Evolutionary conservation across 345 rosid genomes (phyloP).

Genomic region (Brassica napus): DNA sequence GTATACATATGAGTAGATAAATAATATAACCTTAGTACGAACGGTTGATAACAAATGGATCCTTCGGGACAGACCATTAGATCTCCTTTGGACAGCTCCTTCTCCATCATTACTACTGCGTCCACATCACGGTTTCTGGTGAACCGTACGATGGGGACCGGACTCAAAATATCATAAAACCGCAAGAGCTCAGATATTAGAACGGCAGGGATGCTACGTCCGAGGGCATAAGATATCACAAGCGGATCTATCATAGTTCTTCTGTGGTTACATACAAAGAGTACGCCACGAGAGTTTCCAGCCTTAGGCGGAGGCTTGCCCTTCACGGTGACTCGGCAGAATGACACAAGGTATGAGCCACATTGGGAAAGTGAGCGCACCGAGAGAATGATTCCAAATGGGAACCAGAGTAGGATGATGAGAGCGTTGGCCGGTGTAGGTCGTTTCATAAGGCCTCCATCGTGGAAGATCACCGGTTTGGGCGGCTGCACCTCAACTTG

Average conservation of each 20-base stretch:
- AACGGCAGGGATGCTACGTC: background rate
- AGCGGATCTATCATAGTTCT: background rate
- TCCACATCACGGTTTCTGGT: background rate
- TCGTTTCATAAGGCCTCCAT: background rate
- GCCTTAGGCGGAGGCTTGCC: background rate
- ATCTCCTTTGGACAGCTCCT: background rate
- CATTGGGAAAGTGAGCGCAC: background rate
- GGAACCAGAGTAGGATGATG: background rate
- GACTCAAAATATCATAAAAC: background rate
- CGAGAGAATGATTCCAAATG: background rate
- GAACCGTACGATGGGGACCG: background rate
- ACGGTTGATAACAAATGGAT: conserved; percentile 69
- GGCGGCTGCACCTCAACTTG: background rate
- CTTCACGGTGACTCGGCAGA: background rate
- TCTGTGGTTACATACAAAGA: background rate
- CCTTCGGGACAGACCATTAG: conserved; percentile 58
- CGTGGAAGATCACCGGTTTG: background rate
- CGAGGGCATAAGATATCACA: background rate
- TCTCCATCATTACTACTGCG: background rate
- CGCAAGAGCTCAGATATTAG: background rate
- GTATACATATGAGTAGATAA: background rate
- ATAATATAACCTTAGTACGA: conserved; percentile 37
- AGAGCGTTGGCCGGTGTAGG: background rate
- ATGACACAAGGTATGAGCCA: background rate
- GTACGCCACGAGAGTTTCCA: background rate